These are phyloP conservation scores for Xanthoconium separans DNA, from an alignment of 1,284 basidiomycete species.

Conservation along the genomic window DNA sequence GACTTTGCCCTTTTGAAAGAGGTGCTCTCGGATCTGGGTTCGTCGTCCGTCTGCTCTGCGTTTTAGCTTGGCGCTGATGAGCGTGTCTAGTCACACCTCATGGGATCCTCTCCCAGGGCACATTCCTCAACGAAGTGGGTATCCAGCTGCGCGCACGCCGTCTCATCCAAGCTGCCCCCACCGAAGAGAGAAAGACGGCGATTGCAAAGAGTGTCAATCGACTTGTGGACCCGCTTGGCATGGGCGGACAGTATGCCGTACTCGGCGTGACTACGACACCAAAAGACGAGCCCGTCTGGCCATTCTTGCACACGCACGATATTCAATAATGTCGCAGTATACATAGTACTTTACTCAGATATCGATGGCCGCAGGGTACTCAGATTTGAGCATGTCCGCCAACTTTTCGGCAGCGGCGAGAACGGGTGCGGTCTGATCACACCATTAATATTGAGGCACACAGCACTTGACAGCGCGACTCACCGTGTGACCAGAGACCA, in stretches of 20 bases:
- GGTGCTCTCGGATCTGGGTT: conserved; percentile 66
- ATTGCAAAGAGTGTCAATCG: conserved; percentile 52
- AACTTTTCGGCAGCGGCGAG: conserved; percentile 65
- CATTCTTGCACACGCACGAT: background rate
- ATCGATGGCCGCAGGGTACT: conserved; percentile 1
- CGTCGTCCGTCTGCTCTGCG: conserved; percentile 17
- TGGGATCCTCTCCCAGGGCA: conserved; percentile 67
- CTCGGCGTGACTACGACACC: conserved; percentile 46
- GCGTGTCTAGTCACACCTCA: conserved; percentile 41
- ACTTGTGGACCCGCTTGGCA: conserved; percentile 59
- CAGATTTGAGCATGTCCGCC: conserved; percentile 55
- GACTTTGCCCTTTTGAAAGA: conserved; percentile 90
- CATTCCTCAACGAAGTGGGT: conserved; percentile 74
- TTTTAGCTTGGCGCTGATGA: conserved; percentile 1
- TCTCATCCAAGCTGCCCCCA: conserved; percentile 46
- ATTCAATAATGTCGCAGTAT: too few species aligned
- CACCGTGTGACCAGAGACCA: conserved; percentile 64
- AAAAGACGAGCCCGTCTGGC: background rate
- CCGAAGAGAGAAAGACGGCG: conserved; percentile 47
- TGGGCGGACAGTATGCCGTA: conserved; percentile 67
- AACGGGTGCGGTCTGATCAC: conserved; percentile 52
- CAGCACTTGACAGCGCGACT: conserved; percentile 19
- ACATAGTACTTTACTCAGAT: too few species aligned
- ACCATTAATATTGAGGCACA: background rate
- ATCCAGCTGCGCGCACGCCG: conserved; percentile 59